Evolutionary conservation across 768 basidiomycete genomes (phyloP), one percentile per base, ranked within the genome.

Genomic region (Paxillus rubicundulus): DNA sequence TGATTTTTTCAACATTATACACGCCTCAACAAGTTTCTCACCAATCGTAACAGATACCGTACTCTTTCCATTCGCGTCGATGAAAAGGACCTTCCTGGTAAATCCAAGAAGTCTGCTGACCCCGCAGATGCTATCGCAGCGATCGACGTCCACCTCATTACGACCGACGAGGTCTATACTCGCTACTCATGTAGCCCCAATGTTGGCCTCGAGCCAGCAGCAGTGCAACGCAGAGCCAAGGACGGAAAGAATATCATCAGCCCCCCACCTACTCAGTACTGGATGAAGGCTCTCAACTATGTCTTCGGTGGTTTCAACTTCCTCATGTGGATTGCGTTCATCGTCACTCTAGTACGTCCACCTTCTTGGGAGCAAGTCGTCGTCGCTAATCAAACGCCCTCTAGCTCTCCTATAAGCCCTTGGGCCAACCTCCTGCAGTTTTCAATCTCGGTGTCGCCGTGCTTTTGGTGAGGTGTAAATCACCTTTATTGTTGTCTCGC

Each of bases 261-360:
- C 18, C 74, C 79, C 0, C 78, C 78, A 2, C 74, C 72, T 3
- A 74, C 72, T 7, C 75, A 78, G 58, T 73, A 70, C 57, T 78
- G 66, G 72, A 71, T 74, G 60, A 82, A 81, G 70, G 68, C 73
- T 28, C 59, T 80, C 16, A 76, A 75, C 57, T 84, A 81, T 47
- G 53, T 83, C 44, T 79, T 84, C 42, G 79, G 81, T 38, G 82
- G 82, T 1, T 83, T 83, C 63, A 82, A 82, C 47, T 75, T 74
- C 48, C 65, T 84, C 14, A 77, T 84, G 67, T 75, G 82, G 71
- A 72, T 78, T 45, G 81, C 79, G 0, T 79, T 80, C 54, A 68
- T 84, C 49, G 72, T 78, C 49, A 76, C 74, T 0, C 34, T 74
- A 30, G 76, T 76, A 61, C 12, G 74, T 66, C 21, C 38, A 42